Evolutionary conservation across 106 monocot species (phyloP).

Genomic region (Amphibolis antarctica): DNA sequence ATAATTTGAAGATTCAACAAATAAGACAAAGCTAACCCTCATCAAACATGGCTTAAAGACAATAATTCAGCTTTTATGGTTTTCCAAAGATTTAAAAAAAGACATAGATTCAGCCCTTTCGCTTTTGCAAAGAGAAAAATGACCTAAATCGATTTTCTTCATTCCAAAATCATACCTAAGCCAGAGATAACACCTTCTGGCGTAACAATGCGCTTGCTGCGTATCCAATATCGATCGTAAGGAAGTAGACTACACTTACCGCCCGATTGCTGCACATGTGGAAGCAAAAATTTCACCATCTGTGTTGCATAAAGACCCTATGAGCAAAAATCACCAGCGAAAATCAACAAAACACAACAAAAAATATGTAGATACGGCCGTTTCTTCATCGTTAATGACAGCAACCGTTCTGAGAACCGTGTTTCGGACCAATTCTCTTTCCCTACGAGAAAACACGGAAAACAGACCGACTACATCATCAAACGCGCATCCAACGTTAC

Average conservation of each 20-base stretch:
- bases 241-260: constrained; percentile 67
- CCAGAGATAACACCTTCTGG: constrained; percentile 55
- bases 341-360: not conserved
- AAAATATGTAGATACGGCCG: no score
- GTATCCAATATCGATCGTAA: constrained; percentile 55
- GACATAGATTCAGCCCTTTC: not conserved
- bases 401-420: no score
- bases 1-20: not conserved
- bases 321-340: not conserved
- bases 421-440: no score
- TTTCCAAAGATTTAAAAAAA: not conserved
- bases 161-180: constrained; percentile 32
- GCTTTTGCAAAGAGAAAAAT: not conserved
- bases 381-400: no score
- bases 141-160: not conserved
- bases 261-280: constrained; percentile 23
- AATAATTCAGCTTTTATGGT: not conserved
- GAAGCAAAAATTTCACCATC: not conserved
- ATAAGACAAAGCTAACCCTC: not conserved
- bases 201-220: constrained; percentile 80
- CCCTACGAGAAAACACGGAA: not conserved
- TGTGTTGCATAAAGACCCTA: not conserved
- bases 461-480: no score
- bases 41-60: not conserved
- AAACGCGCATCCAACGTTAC: no score